Conservation (phyloP, 495 filamentous ascomycete genomes). For the Podospora conica region DNA sequence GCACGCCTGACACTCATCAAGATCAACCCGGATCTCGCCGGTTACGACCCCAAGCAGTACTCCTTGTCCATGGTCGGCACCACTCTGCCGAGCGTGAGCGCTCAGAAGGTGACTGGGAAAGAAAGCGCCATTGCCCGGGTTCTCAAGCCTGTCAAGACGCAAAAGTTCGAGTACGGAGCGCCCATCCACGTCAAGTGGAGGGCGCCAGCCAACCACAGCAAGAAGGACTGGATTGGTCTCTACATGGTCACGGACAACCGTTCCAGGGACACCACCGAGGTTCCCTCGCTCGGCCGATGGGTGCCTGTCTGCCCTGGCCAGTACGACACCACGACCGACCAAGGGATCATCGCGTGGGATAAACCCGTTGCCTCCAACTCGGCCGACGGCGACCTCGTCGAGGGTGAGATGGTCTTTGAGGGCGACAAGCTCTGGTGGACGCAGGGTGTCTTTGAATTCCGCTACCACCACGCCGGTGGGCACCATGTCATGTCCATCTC, state of each 20-base stretch:
- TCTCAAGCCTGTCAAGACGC: constrained; percentile 53
- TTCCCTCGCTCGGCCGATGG: constrained; percentile 88
- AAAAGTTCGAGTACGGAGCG: constrained; percentile 82
- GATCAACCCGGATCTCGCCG: constrained; percentile 72
- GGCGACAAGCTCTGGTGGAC: constrained; percentile 98
- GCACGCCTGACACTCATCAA: constrained; percentile 80
- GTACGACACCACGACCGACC: constrained; percentile 72
- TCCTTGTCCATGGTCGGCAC: constrained; percentile 64
- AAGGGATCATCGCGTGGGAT: constrained; percentile 71
- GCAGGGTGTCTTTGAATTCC: constrained; percentile 89
- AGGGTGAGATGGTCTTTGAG: constrained; percentile 79
- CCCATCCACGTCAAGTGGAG: constrained; percentile 90
- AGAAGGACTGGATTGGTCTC: constrained; percentile 90
- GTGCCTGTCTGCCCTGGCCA: constrained; percentile 68
- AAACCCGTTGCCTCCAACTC: constrained; percentile 45
- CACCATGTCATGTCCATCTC: constrained; percentile 97
- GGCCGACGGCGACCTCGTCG: constrained; percentile 44
- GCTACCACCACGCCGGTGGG: constrained; percentile 91
- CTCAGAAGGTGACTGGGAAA: constrained; percentile 47
- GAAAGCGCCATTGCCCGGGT: constrained; percentile 41
- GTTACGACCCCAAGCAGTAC: constrained; percentile 80
- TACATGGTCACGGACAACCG: constrained; percentile 93
- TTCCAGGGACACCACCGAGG: constrained; percentile 71
- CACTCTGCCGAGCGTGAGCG: constrained; percentile 42
- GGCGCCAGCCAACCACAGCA: constrained; percentile 84